Conservation (phyloP, 2,329 filamentous ascomycete genomes). For the Exutisphaerella laricina region DNA sequence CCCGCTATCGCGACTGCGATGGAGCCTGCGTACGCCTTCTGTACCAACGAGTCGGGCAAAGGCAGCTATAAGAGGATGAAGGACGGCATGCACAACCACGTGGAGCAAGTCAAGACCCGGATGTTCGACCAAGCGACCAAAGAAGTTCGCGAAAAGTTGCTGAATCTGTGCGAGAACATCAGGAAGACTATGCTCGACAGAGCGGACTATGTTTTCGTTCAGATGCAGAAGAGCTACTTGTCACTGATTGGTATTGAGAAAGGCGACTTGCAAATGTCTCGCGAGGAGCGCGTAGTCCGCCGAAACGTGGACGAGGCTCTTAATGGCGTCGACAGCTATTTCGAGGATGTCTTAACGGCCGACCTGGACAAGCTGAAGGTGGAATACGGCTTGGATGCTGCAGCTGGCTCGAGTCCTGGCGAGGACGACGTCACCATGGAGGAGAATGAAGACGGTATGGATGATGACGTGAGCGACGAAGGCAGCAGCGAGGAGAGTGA, state of each 20-base stretch:
- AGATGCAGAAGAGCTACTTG: conserved; percentile 37
- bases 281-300: conserved; percentile 19
- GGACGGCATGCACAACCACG: conserved; percentile 41
- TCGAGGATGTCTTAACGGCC: conserved; percentile 13
- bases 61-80: conserved; percentile 53
- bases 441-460: conserved; percentile 1
- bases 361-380: conserved; percentile 20
- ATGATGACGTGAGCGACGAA: conserved; percentile 8
- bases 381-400: not conserved
- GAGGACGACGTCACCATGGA: conserved; percentile 12
- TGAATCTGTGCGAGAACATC: conserved; percentile 40
- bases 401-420: not conserved
- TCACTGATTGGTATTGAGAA: conserved; percentile 28
- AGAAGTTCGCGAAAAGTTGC: conserved; percentile 39
- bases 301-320: conserved; percentile 21
- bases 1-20: conserved; percentile 46
- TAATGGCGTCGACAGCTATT: conserved; percentile 13
- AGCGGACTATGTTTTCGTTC: conserved; percentile 40
- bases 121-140: conserved; percentile 49
- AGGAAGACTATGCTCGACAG: conserved; percentile 41
- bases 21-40: conserved; percentile 43
- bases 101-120: conserved; percentile 35
- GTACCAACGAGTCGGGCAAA: conserved; percentile 40
- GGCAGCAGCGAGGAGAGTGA: too few relatives aligned
- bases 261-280: conserved; percentile 14